A percentile compares a stretch with the other conserved stretches of the same genome.
phyloP scores from a whole-genome alignment of 2,329 filamentous ascomycete genomes.

The Chalara sp. region DNA sequence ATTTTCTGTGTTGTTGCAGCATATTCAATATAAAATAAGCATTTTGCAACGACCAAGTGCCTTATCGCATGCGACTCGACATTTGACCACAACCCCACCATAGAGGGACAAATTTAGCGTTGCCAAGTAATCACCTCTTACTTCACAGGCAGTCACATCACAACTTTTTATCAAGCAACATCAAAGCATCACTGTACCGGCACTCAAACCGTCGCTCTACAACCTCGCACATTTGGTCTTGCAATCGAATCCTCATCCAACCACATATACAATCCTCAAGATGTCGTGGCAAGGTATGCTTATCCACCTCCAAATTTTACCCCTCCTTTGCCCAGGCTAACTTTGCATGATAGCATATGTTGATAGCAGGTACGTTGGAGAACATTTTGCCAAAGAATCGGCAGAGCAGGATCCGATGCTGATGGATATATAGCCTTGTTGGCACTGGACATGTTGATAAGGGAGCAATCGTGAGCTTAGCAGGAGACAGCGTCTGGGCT shows the following conservation, averaged over 20 bases:
- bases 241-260: not conserved
- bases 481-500: constrained; percentile 78
- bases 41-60: too few relatives aligned
- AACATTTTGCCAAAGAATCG: not conserved
- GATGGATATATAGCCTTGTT: constrained; percentile 57
- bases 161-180: too few relatives aligned
- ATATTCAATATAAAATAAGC: too few relatives aligned
- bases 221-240: too few relatives aligned
- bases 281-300: constrained; percentile 72
- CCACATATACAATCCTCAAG: constrained; percentile 25
- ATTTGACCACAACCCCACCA: too few relatives aligned
- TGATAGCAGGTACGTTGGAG: constrained; percentile 47
- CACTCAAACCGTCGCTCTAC: too few relatives aligned
- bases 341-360: constrained; percentile 44
- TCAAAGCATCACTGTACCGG: too few relatives aligned
- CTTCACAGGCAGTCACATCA: too few relatives aligned
- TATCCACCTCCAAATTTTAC: constrained; percentile 11
- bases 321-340: constrained; percentile 21
- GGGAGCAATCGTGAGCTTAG: constrained; percentile 75
- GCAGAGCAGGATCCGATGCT: constrained; percentile 7
- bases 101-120: too few relatives aligned
- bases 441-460: constrained; percentile 74
- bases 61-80: too few relatives aligned
- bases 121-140: too few relatives aligned
- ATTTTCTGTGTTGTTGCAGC: too few relatives aligned